Conservation (phyloP, 139 green algal species). For the Coelastrella sp. region DNA sequence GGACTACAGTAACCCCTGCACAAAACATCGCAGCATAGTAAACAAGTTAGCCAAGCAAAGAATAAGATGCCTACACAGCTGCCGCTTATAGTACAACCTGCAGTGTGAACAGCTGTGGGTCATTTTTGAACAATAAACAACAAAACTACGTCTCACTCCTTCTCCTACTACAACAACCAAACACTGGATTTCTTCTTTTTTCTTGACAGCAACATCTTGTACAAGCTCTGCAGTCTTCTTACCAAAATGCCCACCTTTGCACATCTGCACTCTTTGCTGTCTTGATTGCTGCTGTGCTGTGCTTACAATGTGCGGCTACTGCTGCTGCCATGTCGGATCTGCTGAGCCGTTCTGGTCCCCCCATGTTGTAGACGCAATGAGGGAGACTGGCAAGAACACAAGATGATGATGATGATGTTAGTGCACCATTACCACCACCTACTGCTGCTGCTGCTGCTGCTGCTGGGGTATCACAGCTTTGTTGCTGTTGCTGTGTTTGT, state of each 20-base stretch:
- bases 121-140: no score
- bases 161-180: no score
- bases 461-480: neutral
- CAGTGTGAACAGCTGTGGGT: no score
- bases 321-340: conserved; percentile 76
- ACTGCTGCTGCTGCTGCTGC: conserved; percentile 43
- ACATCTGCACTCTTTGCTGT: conserved; percentile 46
- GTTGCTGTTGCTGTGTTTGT: neutral
- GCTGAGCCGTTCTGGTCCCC: conserved; percentile 76
- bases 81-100: no score
- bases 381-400: neutral
- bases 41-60: no score
- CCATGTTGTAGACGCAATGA: conserved; percentile 72
- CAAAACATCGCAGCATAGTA: no score
- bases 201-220: no score
- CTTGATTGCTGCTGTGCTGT: conserved; percentile 47
- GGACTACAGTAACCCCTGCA: conserved; percentile 54
- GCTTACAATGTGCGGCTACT: conserved; percentile 51
- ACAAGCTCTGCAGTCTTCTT: no score
- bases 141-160: no score
- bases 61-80: no score
- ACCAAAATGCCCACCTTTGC: conserved; percentile 24
- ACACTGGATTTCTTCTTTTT: no score
- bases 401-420: no score
- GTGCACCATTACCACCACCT: neutral